Evolutionary conservation across 2,329 filamentous ascomycete genomes (phyloP).

Genomic region (Penicillium sp.): DNA sequence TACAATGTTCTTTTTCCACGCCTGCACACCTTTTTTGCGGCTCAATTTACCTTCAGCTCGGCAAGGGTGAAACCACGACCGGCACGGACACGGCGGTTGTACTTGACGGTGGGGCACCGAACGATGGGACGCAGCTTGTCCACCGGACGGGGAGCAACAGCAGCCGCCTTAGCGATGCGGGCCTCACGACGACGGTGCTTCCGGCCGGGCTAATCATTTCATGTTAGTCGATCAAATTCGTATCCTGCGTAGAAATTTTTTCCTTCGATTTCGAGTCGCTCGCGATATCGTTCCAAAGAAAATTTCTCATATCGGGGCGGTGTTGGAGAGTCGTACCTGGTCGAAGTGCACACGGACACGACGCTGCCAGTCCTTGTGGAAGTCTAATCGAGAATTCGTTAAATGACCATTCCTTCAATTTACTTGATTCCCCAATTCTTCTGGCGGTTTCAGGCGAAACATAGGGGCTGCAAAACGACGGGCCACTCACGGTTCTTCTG

Average conservation of each 20-base stretch:
- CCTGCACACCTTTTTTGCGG: background rate
- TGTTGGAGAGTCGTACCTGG: slow-evolving; percentile 69
- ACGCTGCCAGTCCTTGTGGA: slow-evolving; percentile 99
- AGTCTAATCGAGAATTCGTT: slow-evolving; percentile 58
- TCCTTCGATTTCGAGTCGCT: slow-evolving; percentile 15
- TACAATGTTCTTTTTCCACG: background rate
- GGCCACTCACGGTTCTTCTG: slow-evolving; percentile 79
- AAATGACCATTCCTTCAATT: slow-evolving; percentile 28
- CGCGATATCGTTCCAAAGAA: slow-evolving; percentile 16
- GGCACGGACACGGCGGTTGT: slow-evolving; percentile 96
- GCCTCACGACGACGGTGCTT: slow-evolving; percentile 90
- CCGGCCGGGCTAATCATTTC: slow-evolving; percentile 73
- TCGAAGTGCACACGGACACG: slow-evolving; percentile 99
- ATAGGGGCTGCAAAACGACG: slow-evolving; percentile 5
- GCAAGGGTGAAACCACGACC: slow-evolving; percentile 96
- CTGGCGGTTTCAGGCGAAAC: slow-evolving; percentile 15
- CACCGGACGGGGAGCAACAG: slow-evolving; percentile 91
- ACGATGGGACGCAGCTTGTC: slow-evolving; percentile 96
- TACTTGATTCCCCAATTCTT: slow-evolving; percentile 15
- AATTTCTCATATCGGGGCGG: slow-evolving; percentile 4
- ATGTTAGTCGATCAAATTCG: slow-evolving; percentile 32
- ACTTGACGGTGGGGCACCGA: slow-evolving; percentile 96
- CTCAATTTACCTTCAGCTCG: slow-evolving; percentile 84
- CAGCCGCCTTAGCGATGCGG: slow-evolving; percentile 90
- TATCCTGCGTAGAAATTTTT: slow-evolving; percentile 15